Base-by-base conservation (phyloP, 257 asterid species). In the Nicotiana undulata region DNA sequence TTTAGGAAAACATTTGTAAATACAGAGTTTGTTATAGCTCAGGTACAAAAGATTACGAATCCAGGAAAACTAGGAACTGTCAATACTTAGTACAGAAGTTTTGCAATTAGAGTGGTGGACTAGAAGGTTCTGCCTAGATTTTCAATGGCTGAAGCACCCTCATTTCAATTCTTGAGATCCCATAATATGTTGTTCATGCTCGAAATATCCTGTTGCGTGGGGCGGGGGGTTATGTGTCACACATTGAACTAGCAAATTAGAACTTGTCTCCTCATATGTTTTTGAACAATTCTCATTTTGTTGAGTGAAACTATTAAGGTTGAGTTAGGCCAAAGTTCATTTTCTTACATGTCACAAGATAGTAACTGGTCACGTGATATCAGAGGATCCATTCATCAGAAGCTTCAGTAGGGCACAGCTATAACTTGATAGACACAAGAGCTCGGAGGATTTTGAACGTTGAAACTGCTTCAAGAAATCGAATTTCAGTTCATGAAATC, bases 401-500 rank as follows among this genome's bases (percentile, higher is more conserved):
- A 80, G 97, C 74, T 66, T 93, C 97, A 0, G 87, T 92, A 9
- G 98, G 98, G 28, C 98, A 95, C 81, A 89, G 92, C 85, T 93
- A 95, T 85, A 95, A 95, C 85, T 90, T 95, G 79, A 89, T 93
- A 4, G 97, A 92, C 83, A 49, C 82, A 20, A 85, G 84, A 74
- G 75, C 86, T 1, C 81, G 98, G 76, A 91, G 95, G 84, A 95
- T 95, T 80, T 53, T 95, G 90, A 95, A 89, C 5, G 93, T 91
- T 2, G 98, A 95, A 86, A 92, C 98, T 4, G 97, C 97, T 56
- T 95, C 98, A 81, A 88, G 95, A 88, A 84, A 88, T 56, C 93
- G 98, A 59, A 77, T 63, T 76, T 90, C 98, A 9, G 82, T 87
- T 49, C 63, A 29, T 79, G 97, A 93, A 88, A 86, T 93, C 4